These are phyloP conservation scores for Protomyces inundatus DNA, from an alignment of 1,139 yeast genomes.

Conservation along the genomic window DNA sequence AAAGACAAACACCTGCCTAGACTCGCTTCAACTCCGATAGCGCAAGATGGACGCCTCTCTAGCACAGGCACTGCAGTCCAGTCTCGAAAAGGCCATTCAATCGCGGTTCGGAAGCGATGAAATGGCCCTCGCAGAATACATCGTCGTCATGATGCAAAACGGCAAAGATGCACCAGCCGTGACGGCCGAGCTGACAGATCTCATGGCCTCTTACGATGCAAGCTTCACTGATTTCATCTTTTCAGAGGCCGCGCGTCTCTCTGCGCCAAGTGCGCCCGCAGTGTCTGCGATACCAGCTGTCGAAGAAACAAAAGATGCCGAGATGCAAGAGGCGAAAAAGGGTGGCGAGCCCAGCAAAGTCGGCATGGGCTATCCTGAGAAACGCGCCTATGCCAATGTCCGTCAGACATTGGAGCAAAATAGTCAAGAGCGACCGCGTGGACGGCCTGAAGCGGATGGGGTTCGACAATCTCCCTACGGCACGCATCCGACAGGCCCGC, in stretches of 20 bases:
- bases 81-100: slow-evolving; percentile 6
- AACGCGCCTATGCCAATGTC: slow-evolving; percentile 4
- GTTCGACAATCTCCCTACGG: slow-evolving; percentile 21
- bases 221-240: slow-evolving; percentile 15
- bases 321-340: slow-evolving; percentile 3
- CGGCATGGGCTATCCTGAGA: slow-evolving; percentile 22
- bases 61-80: slow-evolving; percentile 6
- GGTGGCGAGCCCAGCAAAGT: not conserved
- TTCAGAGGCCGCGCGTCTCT: slow-evolving; percentile 1
- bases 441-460: slow-evolving; percentile 9
- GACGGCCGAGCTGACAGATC: slow-evolving; percentile 16
- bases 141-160: slow-evolving; percentile 23
- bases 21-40: too few relatives aligned
- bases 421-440: slow-evolving; percentile 5
- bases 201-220: slow-evolving; percentile 14
- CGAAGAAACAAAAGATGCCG: slow-evolving; percentile 1
- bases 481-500: slow-evolving; percentile 18
- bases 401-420: slow-evolving; percentile 20
- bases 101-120: slow-evolving; percentile 16
- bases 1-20: not conserved
- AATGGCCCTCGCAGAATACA: slow-evolving; percentile 17
- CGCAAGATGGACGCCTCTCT: slow-evolving; percentile 1
- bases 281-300: not conserved
- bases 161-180: slow-evolving; percentile 22
- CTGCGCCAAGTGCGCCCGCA: not conserved